Evolutionary conservation across 164 flowering plant species (phyloP).

Genomic region (Kingdonia uniflora): DNA sequence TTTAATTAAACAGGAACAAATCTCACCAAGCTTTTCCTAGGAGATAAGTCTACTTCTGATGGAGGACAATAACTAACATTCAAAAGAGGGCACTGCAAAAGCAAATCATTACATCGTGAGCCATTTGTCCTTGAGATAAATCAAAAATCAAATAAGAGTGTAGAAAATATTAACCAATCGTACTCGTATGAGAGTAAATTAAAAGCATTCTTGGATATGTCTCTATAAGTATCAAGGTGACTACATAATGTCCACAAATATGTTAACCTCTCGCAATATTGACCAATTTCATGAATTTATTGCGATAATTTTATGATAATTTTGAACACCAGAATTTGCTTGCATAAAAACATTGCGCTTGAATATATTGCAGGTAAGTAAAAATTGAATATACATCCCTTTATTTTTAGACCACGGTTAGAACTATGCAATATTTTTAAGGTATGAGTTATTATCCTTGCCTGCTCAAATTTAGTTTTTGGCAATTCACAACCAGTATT

Average conservation of each 20-base stretch:
- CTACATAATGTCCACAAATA: no score
- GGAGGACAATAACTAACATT: slow-evolving; percentile 90
- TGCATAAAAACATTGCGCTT: no score
- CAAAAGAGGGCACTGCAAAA: slow-evolving; percentile 77
- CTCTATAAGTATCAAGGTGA: not conserved
- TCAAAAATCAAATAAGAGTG: not conserved
- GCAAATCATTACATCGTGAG: not conserved
- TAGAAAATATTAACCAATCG: not conserved
- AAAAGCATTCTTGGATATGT: not conserved
- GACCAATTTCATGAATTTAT: no score
- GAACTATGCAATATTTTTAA: no score
- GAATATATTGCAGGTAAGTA: no score
- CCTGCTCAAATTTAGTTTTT: slow-evolving; percentile 58
- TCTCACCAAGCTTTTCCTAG: slow-evolving; percentile 60
- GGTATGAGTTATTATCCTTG: slow-evolving; percentile 10
- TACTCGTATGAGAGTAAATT: not conserved
- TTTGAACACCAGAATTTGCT: no score
- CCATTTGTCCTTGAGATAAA: no score
- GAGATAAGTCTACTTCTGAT: slow-evolving; percentile 50
- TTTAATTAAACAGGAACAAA: slow-evolving; percentile 1
- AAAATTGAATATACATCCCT: no score
- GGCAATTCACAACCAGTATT: slow-evolving; percentile 22
- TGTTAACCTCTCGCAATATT: no score
- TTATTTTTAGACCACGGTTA: no score
- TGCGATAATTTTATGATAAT: no score